Conservation (phyloP, 2,329 filamentous ascomycete species). For the Colletotrichum sp. region DNA sequence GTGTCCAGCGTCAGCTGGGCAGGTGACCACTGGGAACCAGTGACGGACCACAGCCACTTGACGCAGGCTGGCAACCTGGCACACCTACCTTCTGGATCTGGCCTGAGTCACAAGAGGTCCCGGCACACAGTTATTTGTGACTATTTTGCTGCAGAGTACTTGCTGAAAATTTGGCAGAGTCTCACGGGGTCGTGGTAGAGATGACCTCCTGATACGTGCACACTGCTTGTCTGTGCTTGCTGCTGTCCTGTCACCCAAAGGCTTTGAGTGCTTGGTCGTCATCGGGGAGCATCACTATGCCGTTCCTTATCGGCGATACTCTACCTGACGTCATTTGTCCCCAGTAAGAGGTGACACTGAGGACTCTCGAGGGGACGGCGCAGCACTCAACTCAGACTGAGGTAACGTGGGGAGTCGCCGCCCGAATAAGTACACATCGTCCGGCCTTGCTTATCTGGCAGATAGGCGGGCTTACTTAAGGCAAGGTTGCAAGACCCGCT, state of each 20-base stretch:
- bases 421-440: not conserved
- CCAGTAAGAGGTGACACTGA: slow-evolving; percentile 13
- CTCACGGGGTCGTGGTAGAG: slow-evolving; percentile 4
- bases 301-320: not conserved
- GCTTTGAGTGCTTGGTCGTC: slow-evolving; percentile 15
- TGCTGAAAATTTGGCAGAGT: not conserved
- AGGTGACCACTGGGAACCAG: slow-evolving; percentile 4
- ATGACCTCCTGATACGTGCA: slow-evolving; percentile 15
- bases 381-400: not conserved
- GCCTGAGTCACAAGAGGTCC: slow-evolving; percentile 19
- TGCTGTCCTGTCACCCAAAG: not conserved
- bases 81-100: slow-evolving; percentile 10
- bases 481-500: not conserved
- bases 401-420: not conserved
- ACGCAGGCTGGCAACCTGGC: slow-evolving; percentile 16
- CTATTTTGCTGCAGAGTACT: not conserved
- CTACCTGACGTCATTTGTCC: slow-evolving; percentile 13
- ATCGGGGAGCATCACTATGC: not conserved
- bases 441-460: not conserved
- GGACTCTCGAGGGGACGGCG: not conserved
- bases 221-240: slow-evolving; percentile 9
- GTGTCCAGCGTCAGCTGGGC: not conserved
- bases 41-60: slow-evolving; percentile 3
- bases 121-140: slow-evolving; percentile 4
- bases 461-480: not conserved